Base-by-base conservation (phyloP, 345 rosid genomes). In the Angophora floribunda region DNA sequence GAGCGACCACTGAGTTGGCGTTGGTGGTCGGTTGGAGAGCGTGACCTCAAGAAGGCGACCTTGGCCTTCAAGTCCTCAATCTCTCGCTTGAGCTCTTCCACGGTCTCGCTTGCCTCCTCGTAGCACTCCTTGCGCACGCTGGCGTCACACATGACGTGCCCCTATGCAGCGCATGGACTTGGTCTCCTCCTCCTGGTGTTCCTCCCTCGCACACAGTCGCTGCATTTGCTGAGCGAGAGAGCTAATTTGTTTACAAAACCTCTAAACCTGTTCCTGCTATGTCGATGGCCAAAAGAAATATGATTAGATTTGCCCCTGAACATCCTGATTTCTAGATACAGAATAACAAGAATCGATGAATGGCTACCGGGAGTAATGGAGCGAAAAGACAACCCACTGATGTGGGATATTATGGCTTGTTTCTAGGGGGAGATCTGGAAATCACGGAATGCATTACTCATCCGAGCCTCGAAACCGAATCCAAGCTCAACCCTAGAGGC, bases 71-170 rank as follows among this genome's bases (percentile, higher is more conserved):
- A 51, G 32, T 89, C 89, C 78, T 85, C 79, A 78, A 85, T 89
- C 88, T 90, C 91, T 52, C 75, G 78, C 89, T 57, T 44, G 85
- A 90, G 89, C 53, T 86, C 88, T 36, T 87, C 91, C 82, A 87
- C 85, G 15, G 88, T 87, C 90, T 90, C 90, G 88, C 94, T 93
- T 15, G 95, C 98, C 88, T 93, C 94, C 55, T 92, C 94, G 80
- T 93, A 93, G 88, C 94, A 95, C 90, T 94, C 95, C 91, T 94
- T 94, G 90, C 98, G 93, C n/a, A 94, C 93, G 32, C 96, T 95
- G 47, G 94, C 95, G 85, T 93, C 96, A 51, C 86, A 63, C 67
- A 90, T 47, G 79, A 75, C 87, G 92, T 96, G 95, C 89, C 91
- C 94, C 87, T 92, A 94, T 85, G 93, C 99, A 96, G 1, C 93